Evolutionary conservation across 148 eudicot genomes (phyloP).

Genomic region (Pouteria glomerata): DNA sequence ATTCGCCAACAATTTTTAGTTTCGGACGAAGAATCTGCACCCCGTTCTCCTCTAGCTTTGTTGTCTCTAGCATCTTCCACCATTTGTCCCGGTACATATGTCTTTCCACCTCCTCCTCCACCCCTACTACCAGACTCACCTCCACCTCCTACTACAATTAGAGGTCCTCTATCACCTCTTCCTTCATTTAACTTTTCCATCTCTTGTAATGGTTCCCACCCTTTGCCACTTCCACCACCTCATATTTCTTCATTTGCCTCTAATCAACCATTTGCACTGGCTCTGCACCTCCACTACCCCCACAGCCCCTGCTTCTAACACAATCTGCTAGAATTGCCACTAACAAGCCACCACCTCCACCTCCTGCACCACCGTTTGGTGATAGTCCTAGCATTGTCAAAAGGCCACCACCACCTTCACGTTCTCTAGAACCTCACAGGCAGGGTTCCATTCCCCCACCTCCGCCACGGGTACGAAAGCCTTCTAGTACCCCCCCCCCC

Average conservation of each 20-base stretch:
- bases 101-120: constrained; percentile 10
- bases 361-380: constrained; percentile 20
- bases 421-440: constrained; percentile 38
- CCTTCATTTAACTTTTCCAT: constrained; percentile 9
- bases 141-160: constrained; percentile 9
- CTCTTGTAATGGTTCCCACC: neutral
- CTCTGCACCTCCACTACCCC: constrained; percentile 34
- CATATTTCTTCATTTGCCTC: constrained; percentile 10
- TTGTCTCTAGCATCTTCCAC: constrained; percentile 5
- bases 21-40: constrained; percentile 20
- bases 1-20: constrained; percentile 19
- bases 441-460: constrained; percentile 36
- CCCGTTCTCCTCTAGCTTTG: constrained; percentile 6
- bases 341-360: constrained; percentile 7
- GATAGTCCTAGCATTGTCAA: constrained; percentile 9
- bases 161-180: constrained; percentile 21
- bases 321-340: constrained; percentile 7
- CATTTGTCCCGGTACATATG: constrained; percentile 18
- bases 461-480: constrained; percentile 48
- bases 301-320: constrained; percentile 16
- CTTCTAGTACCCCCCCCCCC: constrained; percentile 43
- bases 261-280: constrained; percentile 20
- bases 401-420: constrained; percentile 48
- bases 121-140: constrained; percentile 27
- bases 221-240: constrained; percentile 18